phyloP scores from a whole-genome alignment of 495 filamentous ascomycete species.

The Aspergillus heteromorphus region DNA sequence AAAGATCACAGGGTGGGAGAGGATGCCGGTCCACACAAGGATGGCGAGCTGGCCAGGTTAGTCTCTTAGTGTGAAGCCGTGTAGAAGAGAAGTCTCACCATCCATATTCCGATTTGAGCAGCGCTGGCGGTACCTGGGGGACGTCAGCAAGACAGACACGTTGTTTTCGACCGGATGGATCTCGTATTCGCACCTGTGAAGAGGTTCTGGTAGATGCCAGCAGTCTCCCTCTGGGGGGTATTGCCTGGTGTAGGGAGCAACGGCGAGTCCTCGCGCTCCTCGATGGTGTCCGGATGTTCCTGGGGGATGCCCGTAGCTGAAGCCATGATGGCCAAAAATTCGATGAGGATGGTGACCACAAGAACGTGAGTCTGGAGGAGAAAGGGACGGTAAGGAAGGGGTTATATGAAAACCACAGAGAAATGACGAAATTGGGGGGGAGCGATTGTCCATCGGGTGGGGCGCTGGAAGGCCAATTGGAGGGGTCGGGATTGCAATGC shows the following conservation, averaged over 20 bases:
- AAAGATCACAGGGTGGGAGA: slow-evolving; percentile 60
- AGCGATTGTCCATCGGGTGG: background rate
- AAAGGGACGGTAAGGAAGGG: background rate
- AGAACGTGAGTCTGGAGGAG: background rate
- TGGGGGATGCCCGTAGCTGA: slow-evolving; percentile 51
- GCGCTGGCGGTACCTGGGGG: slow-evolving; percentile 59
- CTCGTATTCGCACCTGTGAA: slow-evolving; percentile 57
- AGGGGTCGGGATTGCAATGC: background rate
- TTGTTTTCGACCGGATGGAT: background rate
- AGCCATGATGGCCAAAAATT: slow-evolving; percentile 34
- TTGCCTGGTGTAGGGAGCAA: slow-evolving; percentile 70
- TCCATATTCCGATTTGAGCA: slow-evolving; percentile 62
- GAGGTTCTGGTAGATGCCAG: slow-evolving; percentile 64
- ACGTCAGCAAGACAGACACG: background rate
- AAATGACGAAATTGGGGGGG: background rate
- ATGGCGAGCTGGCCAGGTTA: slow-evolving; percentile 53
- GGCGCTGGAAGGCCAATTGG: background rate
- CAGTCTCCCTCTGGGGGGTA: slow-evolving; percentile 59
- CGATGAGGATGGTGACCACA: background rate
- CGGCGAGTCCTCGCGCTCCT: slow-evolving; percentile 61
- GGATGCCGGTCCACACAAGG: slow-evolving; percentile 68
- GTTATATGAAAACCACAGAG: background rate
- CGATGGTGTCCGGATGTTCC: slow-evolving; percentile 22
- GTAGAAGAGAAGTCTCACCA: slow-evolving; percentile 43
- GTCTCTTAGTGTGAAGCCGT: background rate